These are phyloP conservation scores for Penicillium maclennaniae DNA, from an alignment of 495 filamentous ascomycete genomes.

Conservation along the genomic window DNA sequence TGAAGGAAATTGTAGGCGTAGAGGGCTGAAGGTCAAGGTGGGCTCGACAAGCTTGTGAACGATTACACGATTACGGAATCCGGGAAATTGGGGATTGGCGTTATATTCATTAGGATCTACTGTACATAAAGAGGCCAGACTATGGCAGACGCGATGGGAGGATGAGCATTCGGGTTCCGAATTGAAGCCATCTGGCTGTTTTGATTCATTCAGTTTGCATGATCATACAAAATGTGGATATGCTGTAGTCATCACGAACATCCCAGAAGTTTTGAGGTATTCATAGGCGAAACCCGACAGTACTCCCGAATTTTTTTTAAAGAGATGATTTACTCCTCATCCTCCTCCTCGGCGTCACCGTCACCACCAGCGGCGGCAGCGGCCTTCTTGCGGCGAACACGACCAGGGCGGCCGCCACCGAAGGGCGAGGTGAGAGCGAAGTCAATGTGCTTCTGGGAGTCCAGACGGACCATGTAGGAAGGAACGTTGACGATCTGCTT, in stretches of 20 bases:
- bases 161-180: conserved; percentile 28
- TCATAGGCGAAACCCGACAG: conserved; percentile 43
- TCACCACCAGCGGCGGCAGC: conserved; percentile 89
- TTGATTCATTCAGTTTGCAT: conserved; percentile 42
- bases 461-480: conserved; percentile 97
- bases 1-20: conserved; percentile 64
- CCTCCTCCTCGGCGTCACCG: conserved; percentile 82
- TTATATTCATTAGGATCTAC: conserved; percentile 12
- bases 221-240: conserved; percentile 47
- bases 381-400: conserved; percentile 98
- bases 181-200: conserved; percentile 37
- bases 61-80: conserved; percentile 22
- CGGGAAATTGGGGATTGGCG: conserved; percentile 19
- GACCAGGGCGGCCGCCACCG: conserved; percentile 92
- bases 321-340: conserved; percentile 63
- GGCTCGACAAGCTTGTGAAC: conserved; percentile 1
- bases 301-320: conserved; percentile 35
- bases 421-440: conserved; percentile 96
- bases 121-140: conserved; percentile 6
- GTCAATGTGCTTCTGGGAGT: conserved; percentile 99
- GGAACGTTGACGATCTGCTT: conserved; percentile 99
- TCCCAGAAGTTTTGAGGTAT: conserved; percentile 32
- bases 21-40: conserved; percentile 19
- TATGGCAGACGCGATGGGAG: background rate
- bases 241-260: conserved; percentile 44